Percentiles rank a stretch among this genome's conserved stretches.
Conservation (phyloP, 257 asterid species). For the Echites panduratus region DNA sequence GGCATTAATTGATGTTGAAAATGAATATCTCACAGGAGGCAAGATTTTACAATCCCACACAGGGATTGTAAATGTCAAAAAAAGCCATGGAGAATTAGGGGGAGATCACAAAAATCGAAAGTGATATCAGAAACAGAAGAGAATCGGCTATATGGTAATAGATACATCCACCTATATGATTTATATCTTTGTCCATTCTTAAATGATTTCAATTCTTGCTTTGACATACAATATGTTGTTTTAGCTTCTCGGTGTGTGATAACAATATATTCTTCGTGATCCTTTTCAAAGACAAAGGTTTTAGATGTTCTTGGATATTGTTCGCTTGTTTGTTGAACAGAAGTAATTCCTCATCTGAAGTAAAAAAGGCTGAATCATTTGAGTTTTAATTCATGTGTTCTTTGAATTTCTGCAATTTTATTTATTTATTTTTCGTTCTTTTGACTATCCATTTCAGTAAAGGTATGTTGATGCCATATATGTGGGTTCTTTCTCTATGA, state of each 20-base stretch:
- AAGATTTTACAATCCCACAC: not conserved
- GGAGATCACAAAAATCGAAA: constrained; percentile 6
- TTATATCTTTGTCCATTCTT: not conserved
- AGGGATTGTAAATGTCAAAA: not conserved
- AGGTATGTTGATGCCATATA: constrained; percentile 10
- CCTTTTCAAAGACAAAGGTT: not conserved
- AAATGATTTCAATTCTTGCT: not conserved
- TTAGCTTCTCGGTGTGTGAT: not conserved
- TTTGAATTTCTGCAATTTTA: not conserved
- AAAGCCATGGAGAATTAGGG: not conserved
- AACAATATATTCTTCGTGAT: not conserved
- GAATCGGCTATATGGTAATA: not conserved
- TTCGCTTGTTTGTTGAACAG: not conserved
- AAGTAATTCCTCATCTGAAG: not conserved
- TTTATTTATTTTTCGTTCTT: not conserved
- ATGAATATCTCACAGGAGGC: not conserved
- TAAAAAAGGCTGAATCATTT: not conserved
- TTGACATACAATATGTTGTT: not conserved
- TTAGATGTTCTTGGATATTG: not conserved
- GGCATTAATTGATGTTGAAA: not conserved
- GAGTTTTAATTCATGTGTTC: not conserved
- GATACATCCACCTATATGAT: not conserved
- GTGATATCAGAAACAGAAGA: not conserved
- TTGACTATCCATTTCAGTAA: not conserved
- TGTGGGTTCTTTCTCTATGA: constrained; percentile 7